Base-by-base conservation (phyloP, 805 yeast genomes). In the Cyberlindnera misumaiensis region DNA sequence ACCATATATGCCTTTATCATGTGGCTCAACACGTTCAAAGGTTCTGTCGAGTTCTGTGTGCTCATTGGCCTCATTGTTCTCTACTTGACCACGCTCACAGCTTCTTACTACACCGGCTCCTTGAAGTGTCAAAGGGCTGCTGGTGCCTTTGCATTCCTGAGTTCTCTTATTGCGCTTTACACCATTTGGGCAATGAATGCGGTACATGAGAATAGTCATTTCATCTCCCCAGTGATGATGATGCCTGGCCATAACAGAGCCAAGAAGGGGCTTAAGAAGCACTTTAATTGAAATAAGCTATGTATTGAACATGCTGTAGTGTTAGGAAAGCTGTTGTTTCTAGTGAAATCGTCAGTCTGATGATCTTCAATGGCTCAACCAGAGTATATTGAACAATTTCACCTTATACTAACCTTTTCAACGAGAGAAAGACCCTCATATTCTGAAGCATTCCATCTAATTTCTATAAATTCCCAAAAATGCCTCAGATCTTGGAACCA, bases 111-210 rank as follows among this genome's bases (percentile, higher is more conserved):
- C 43, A 59, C 64, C 4, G 62, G 63, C 5, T 56, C 57, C 5
- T 52, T 47, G 12, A 52, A 51, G 8, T 45, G 60, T 3, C 54
- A 47, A 36, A 63, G 59, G 41, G 76, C 73, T 25, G 77, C 75
- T 43, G 79, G 79, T 18, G 65, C 67, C 33, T 55, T 70, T 44
- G 72, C 75, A 11, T 43, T 70, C 31, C 42, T 70, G 22, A 59
- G 70, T 25, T 65, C 74, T 4, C 44, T 68, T 8, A 32, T 60
- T 14, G 77, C 74, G 0, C 66, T 70, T 55, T 73, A 69, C 48
- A 68, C 67, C 45, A 65, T 68, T 41, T 67, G 59, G 49, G 71
- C 73, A 1, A 75, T 75, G 43, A 55, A 63, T 34, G 67, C 70
- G 1, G 41, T 15, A 32, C 34, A 28, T 18, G 36, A 34, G 22